Percentiles rank a stretch among this genome's conserved stretches.
phyloP scores from a whole-genome alignment of 768 basidiomycete species.

The Agaricus subrufescens region DNA sequence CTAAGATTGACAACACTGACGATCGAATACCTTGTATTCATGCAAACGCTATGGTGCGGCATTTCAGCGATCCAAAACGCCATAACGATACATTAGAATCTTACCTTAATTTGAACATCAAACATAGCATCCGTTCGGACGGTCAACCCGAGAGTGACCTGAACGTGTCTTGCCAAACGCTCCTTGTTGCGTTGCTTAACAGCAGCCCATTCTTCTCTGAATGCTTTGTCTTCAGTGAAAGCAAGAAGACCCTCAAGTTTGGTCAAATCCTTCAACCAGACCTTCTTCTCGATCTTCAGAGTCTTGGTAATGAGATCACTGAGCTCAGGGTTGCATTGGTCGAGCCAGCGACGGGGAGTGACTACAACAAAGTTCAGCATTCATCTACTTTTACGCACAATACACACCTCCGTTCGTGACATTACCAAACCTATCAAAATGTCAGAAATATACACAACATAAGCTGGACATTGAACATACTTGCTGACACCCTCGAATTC shows the following conservation, averaged over 20 bases:
- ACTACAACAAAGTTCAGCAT: conserved; percentile 35
- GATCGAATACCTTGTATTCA: conserved; percentile 73
- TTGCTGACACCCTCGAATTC: conserved; percentile 88
- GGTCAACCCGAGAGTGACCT: conserved; percentile 62
- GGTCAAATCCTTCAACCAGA: conserved; percentile 82
- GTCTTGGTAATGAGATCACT: conserved; percentile 81
- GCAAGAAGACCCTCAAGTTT: conserved; percentile 76
- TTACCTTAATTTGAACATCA: conserved; percentile 85
- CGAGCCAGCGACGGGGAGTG: conserved; percentile 91
- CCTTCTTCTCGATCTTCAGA: conserved; percentile 65
- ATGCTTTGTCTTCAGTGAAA: conserved; percentile 64
- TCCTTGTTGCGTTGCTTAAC: conserved; percentile 93
- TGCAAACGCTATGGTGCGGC: conserved; percentile 68
- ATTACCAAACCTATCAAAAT: conserved; percentile 58
- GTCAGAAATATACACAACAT: neutral
- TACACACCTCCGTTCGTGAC: conserved; percentile 91
- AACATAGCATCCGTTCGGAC: conserved; percentile 79
- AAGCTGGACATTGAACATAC: conserved; percentile 28
- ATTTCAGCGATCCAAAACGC: neutral
- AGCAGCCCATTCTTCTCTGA: conserved; percentile 76
- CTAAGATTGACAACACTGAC: neutral
- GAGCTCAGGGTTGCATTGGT: conserved; percentile 90
- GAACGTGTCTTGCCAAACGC: conserved; percentile 72
- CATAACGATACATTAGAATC: conserved; percentile 7
- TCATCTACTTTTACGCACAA: neutral